A percentile compares a stretch with the other conserved stretches of the same genome.
phyloP scores from a whole-genome alignment of 2,329 filamentous ascomycete genomes.

The Phaeosphaeria sp. region DNA sequence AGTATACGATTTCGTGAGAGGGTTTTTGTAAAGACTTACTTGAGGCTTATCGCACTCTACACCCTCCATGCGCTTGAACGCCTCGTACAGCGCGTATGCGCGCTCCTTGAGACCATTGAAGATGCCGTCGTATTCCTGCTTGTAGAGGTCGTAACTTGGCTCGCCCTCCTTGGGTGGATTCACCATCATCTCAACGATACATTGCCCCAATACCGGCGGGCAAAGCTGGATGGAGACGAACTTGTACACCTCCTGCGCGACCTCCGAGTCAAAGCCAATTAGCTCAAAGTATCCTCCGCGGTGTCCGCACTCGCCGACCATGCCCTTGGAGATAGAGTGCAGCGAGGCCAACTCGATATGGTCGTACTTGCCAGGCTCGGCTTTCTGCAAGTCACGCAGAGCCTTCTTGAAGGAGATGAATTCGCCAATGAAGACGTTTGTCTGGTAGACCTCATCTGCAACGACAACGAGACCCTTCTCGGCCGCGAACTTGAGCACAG shows the following conservation, averaged over 20 bases:
- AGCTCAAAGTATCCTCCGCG: constrained; percentile 98
- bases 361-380: constrained; percentile 75
- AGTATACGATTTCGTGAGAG: neutral
- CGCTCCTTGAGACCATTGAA: constrained; percentile 79
- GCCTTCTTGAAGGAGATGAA: constrained; percentile 96
- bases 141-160: constrained; percentile 83
- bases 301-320: constrained; percentile 98
- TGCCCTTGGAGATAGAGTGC: constrained; percentile 95
- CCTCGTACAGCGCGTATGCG: constrained; percentile 84
- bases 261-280: constrained; percentile 82
- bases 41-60: constrained; percentile 87
- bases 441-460: constrained; percentile 98
- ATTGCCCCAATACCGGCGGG: constrained; percentile 93
- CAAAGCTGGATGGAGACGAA: constrained; percentile 97
- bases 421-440: constrained; percentile 93
- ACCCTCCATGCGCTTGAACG: constrained; percentile 94
- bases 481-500: constrained; percentile 85
- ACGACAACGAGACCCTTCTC: constrained; percentile 87
- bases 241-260: constrained; percentile 96
- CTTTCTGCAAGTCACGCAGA: constrained; percentile 79
- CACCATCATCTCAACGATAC: constrained; percentile 96
- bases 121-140: constrained; percentile 84
- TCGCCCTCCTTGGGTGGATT: constrained; percentile 88
- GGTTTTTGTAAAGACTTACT: constrained; percentile 50
- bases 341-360: constrained; percentile 87